Evolutionary conservation across 192 early-diverging fungal genomes (phyloP).

Genomic region (Coemansia sp.): DNA sequence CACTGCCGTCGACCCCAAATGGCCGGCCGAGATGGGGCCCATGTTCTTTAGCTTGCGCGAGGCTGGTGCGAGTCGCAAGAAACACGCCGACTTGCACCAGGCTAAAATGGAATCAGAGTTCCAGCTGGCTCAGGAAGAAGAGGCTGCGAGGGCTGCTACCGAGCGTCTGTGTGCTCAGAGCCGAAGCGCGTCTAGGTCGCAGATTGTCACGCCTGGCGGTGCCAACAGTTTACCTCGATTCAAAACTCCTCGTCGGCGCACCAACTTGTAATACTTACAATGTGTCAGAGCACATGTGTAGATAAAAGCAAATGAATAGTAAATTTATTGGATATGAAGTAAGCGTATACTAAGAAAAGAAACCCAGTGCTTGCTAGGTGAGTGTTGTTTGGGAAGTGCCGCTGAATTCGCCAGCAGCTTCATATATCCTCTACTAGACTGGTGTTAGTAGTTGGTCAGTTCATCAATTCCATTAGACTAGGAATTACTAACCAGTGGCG

Average conservation of each 20-base stretch:
- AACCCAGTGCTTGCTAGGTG: too few relatives aligned
- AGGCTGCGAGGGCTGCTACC: constrained; percentile 18
- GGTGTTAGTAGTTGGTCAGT: too few relatives aligned
- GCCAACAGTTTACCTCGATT: constrained; percentile 32
- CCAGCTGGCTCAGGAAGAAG: constrained; percentile 18
- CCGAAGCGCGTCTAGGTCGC: constrained; percentile 19
- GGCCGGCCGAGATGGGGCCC: constrained; percentile 97
- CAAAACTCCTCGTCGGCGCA: constrained; percentile 40
- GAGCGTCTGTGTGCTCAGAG: constrained; percentile 11
- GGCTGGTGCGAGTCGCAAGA: constrained; percentile 16
- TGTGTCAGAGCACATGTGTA: too few relatives aligned
- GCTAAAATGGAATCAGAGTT: constrained; percentile 46
- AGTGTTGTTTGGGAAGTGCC: too few relatives aligned
- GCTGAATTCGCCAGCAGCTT: too few relatives aligned
- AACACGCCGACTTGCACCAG: constrained; percentile 38
- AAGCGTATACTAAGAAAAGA: too few relatives aligned
- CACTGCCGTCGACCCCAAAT: constrained; percentile 90
- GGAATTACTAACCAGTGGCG: too few relatives aligned
- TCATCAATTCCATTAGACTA: too few relatives aligned
- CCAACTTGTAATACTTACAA: constrained; percentile 21
- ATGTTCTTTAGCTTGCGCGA: constrained; percentile 88
- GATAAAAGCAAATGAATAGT: not conserved
- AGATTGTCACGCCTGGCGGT: constrained; percentile 38
- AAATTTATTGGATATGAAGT: not conserved
- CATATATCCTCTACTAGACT: too few relatives aligned